Percentiles rank a stretch among this genome's conserved stretches.
phyloP scores from a whole-genome alignment of 768 basidiomycete genomes.

The Naganishia onofrii region DNA sequence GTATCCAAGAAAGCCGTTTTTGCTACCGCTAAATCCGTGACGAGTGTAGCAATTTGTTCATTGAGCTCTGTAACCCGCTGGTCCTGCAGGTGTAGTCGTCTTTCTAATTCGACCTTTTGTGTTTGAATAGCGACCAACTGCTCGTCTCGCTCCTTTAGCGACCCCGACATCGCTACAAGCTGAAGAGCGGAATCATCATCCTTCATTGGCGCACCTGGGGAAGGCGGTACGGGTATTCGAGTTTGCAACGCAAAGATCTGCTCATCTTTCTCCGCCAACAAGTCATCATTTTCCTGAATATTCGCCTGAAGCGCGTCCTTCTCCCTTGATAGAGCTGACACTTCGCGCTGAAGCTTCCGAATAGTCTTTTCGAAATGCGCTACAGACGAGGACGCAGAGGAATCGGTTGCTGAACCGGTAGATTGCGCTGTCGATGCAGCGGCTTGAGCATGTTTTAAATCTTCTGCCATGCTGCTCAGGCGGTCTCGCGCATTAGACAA shows the following conservation, averaged over 20 bases:
- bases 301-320: constrained; percentile 37
- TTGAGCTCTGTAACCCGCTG: neutral
- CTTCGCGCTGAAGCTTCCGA: constrained; percentile 37
- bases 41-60: neutral
- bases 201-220: neutral
- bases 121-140: constrained; percentile 7
- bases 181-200: neutral
- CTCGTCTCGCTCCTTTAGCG: constrained; percentile 4
- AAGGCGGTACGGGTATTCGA: constrained; percentile 38
- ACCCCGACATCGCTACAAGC: neutral
- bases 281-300: constrained; percentile 38
- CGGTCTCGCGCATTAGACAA: neutral
- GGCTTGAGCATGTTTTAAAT: neutral
- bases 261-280: constrained; percentile 39
- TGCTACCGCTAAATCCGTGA: neutral
- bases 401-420: constrained; percentile 4
- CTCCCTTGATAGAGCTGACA: constrained; percentile 34
- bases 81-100: neutral
- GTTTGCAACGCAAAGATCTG: constrained; percentile 38
- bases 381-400: constrained; percentile 1
- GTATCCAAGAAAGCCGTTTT: neutral
- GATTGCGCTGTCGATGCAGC: neutral
- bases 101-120: constrained; percentile 2
- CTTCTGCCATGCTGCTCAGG: constrained; percentile 13
- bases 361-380: constrained; percentile 21